These are phyloP conservation scores for Dioscorea alata DNA, from an alignment of 106 monocot species.

Conservation along the genomic window DNA sequence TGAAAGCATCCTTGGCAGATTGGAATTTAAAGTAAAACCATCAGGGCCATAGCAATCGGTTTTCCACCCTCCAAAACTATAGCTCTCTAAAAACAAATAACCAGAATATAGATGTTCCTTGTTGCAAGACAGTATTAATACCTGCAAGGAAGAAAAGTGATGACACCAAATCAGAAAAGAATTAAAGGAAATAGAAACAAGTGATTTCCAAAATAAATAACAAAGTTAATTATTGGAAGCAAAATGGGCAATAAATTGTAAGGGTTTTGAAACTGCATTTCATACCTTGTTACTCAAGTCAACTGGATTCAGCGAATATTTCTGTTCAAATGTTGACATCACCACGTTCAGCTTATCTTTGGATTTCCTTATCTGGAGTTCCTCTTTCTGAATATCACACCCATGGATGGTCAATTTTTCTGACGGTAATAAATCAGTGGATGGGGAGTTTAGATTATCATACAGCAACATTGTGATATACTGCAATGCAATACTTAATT, in stretches of 20 bases:
- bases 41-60: constrained; percentile 10
- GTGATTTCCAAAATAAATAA: not conserved
- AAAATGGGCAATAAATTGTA: too few relatives aligned
- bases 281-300: constrained; percentile 69
- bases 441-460: constrained; percentile 30
- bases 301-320: constrained; percentile 42
- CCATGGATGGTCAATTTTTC: constrained; percentile 10
- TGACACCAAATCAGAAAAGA: not conserved
- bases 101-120: constrained; percentile 47
- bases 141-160: constrained; percentile 34
- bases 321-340: constrained; percentile 52
- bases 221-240: too few relatives aligned
- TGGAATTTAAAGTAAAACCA: constrained; percentile 9
- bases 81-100: constrained; percentile 31
- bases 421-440: constrained; percentile 8
- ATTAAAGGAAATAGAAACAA: not conserved
- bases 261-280: not conserved
- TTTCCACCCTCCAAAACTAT: constrained; percentile 15
- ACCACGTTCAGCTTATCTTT: constrained; percentile 26
- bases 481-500: constrained; percentile 54
- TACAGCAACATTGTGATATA: constrained; percentile 46
- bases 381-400: constrained; percentile 12
- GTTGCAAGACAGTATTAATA: constrained; percentile 47
- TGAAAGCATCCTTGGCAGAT: constrained; percentile 19
- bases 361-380: constrained; percentile 24